These are phyloP conservation scores for Salix viminalis DNA, from an alignment of 345 rosid genomes.

Conservation along the genomic window DNA sequence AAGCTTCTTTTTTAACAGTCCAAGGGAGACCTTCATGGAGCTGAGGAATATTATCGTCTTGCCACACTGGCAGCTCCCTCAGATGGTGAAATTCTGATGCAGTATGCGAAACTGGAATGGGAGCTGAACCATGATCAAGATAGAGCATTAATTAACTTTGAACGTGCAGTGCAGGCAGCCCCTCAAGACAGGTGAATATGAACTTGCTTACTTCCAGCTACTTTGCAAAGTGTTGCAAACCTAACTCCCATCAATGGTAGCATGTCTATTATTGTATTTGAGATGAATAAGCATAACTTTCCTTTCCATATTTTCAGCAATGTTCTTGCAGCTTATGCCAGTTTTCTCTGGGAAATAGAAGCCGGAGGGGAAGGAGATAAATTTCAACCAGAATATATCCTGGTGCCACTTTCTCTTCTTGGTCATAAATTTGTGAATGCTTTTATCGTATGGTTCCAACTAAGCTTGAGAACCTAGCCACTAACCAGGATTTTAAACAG, in stretches of 20 bases:
- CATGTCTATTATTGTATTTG: background rate
- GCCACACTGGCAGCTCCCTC: conserved; percentile 64
- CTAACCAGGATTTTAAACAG: conserved; percentile 2
- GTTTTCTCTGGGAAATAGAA: conserved; percentile 61
- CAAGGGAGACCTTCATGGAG: conserved; percentile 68
- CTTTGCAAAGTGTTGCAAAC: background rate
- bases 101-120: conserved; percentile 70
- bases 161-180: conserved; percentile 60
- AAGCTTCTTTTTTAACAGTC: conserved; percentile 27
- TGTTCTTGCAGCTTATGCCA: conserved; percentile 69
- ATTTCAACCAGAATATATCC: conserved; percentile 13
- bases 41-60: conserved; percentile 61
- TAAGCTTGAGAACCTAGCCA: background rate
- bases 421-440: background rate
- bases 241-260: background rate
- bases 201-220: background rate
- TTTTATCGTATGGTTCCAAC: background rate
- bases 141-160: conserved; percentile 53
- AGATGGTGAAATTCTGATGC: conserved; percentile 46
- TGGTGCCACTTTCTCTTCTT: conserved; percentile 34
- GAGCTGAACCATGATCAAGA: conserved; percentile 56
- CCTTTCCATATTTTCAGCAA: conserved; percentile 29
- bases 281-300: background rate
- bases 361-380: conserved; percentile 23
- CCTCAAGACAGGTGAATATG: conserved; percentile 54